phyloP scores from a whole-genome alignment of 75 land plant species.

The Sequoiadendron giganteum region DNA sequence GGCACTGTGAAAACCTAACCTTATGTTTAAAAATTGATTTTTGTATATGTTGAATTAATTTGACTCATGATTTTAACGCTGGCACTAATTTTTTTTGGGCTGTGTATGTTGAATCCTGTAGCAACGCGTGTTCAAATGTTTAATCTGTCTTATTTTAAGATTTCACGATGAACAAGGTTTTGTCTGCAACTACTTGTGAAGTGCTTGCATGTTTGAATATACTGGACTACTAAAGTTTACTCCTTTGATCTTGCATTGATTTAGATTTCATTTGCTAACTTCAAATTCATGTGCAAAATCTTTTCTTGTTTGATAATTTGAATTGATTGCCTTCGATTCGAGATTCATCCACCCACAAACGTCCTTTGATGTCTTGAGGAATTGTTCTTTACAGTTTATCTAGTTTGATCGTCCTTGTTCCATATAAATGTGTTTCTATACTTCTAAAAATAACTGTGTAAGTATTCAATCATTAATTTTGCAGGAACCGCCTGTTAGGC shows the following conservation, averaged over 20 bases:
- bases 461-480: neutral
- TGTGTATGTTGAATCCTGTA: neutral
- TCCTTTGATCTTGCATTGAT: neutral
- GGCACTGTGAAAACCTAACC: no score
- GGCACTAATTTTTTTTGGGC: no score
- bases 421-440: neutral
- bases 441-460: neutral
- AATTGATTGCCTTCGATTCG: neutral
- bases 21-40: no score
- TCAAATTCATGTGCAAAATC: neutral
- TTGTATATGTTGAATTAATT: no score
- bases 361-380: no score
- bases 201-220: neutral
- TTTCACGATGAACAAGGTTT: neutral
- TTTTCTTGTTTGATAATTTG: neutral
- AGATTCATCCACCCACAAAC: neutral
- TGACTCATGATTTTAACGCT: no score
- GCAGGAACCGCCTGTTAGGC: constrained; percentile 57
- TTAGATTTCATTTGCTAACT: neutral
- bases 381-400: neutral
- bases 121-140: neutral
- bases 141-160: neutral
- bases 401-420: neutral
- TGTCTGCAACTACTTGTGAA: neutral
- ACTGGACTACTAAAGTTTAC: neutral